Conservation (phyloP, 768 basidiomycete species). For the Auriculariales sp. region DNA sequence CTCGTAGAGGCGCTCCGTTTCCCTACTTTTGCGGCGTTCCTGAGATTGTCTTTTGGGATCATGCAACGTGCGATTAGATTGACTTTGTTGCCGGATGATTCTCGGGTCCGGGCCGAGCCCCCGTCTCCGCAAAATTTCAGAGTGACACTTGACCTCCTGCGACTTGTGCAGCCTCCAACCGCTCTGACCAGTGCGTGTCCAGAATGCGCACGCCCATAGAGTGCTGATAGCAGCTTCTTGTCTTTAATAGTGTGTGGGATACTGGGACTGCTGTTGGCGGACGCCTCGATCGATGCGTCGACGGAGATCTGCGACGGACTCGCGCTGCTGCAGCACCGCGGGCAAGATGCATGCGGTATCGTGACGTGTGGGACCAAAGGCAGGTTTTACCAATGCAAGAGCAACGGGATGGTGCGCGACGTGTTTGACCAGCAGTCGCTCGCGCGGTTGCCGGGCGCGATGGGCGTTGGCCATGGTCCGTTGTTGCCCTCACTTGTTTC, state of each 20-base stretch:
- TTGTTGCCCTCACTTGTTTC: not conserved
- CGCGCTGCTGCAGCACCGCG: slow-evolving; percentile 90
- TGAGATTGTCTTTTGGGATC: too few species aligned
- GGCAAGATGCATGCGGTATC: slow-evolving; percentile 96
- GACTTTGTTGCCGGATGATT: too few species aligned
- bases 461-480: slow-evolving; percentile 96
- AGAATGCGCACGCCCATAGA: not conserved
- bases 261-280: slow-evolving; percentile 73
- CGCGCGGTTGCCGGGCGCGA: slow-evolving; percentile 69
- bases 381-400: slow-evolving; percentile 94
- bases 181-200: not conserved
- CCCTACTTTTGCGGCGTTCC: too few species aligned
- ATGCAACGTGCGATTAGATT: too few species aligned
- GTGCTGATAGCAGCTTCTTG: not conserved
- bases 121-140: too few species aligned
- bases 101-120: too few species aligned
- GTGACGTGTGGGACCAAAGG: slow-evolving; percentile 93
- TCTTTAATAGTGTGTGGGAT: slow-evolving; percentile 69
- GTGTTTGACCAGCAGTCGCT: slow-evolving; percentile 78
- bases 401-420: slow-evolving; percentile 98
- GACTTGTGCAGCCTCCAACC: too few species aligned
- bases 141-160: too few species aligned
- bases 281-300: slow-evolving; percentile 59
- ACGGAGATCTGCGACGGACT: slow-evolving; percentile 88
- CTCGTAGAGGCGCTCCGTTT: too few species aligned